Evolutionary conservation across 2,329 filamentous ascomycete genomes (phyloP), one percentile per base, ranked within the genome.

Genomic region (Parascedosporium putredinis): DNA sequence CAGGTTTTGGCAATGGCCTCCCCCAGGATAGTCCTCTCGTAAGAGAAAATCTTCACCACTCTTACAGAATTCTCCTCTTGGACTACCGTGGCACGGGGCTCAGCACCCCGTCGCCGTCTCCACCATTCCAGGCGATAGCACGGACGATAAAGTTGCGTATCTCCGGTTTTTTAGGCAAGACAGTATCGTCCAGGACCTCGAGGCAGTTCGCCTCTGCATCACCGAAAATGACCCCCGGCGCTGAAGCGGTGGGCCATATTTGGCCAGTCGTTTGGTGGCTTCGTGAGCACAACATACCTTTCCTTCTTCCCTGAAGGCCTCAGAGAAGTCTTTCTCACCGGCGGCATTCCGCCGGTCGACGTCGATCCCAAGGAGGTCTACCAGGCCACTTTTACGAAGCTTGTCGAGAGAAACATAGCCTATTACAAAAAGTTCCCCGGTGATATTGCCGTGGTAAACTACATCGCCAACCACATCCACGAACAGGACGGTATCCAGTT

Each of bases 221-320:
- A 93, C 86, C 0, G 69, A 73, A 4, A 79, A 82, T 47, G 86
- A 81, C 58, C 81, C 85, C 70, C 76, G 20, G 78, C 84, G 45
- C 81, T 85, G 61, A 78, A 81, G 62, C 82, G 83, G 62, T 96
- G 90, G 91, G 85, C 82, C 51, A 76, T 93, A 25, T 84, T 95
- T 54, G 91, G 91, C 7, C 91, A 96, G 67, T 90, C 84, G 14
- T 97, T 95, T 64, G 91, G 91, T 34, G 91, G 91, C 1, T 96
- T 95, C 65, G 87, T 89, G 60, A 76, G 75, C 45, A 72, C 88
- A 29, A 91, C 85, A 6, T 97, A 96, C 64, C 76, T 97, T 14
- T 93, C 86, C 2, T 81, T 86, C 62, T 83, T 79, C 57, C 87
- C 88, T 0, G 76, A 88, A 51, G 85, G 86, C 1, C 67, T 97